phyloP scores from a whole-genome alignment of 1,139 yeast genomes.

The Suhomyces bribrorum region DNA sequence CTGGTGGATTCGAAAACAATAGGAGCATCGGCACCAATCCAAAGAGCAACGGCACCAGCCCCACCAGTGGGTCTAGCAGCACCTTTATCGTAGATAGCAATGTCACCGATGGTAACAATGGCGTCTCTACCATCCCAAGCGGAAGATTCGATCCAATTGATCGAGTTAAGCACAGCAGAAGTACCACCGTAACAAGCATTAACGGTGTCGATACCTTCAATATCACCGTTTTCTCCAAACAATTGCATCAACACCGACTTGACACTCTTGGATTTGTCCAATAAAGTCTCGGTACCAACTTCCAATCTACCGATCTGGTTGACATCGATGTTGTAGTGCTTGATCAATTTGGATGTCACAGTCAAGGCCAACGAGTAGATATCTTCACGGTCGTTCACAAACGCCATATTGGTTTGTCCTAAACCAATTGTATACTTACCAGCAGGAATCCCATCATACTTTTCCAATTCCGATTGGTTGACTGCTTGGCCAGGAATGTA shows the following conservation, averaged over 20 bases:
- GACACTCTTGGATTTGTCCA: constrained; percentile 96
- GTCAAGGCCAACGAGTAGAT: constrained; percentile 91
- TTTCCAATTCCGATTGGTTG: constrained; percentile 85
- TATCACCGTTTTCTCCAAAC: constrained; percentile 82
- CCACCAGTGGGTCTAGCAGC: constrained; percentile 99
- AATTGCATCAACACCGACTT: constrained; percentile 95
- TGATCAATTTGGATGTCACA: constrained; percentile 71
- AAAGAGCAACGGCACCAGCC: constrained; percentile 94
- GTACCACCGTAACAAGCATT: constrained; percentile 99
- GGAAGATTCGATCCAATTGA: constrained; percentile 95
- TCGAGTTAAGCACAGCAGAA: constrained; percentile 86
- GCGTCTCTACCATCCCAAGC: constrained; percentile 99
- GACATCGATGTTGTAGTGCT: constrained; percentile 81
- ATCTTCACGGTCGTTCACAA: constrained; percentile 96
- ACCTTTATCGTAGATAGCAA: constrained; percentile 96
- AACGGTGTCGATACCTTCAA: constrained; percentile 94
- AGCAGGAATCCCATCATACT: constrained; percentile 78
- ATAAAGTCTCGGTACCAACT: constrained; percentile 96
- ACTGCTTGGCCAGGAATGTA: constrained; percentile 86
- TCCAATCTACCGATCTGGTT: constrained; percentile 88
- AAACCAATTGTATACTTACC: constrained; percentile 98
- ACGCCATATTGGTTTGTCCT: constrained; percentile 98
- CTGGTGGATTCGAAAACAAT: constrained; percentile 85
- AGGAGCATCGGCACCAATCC: constrained; percentile 98
- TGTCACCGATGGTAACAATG: constrained; percentile 95